Conservation (phyloP, 1,284 basidiomycete species). For the Calocybe gambosa region DNA sequence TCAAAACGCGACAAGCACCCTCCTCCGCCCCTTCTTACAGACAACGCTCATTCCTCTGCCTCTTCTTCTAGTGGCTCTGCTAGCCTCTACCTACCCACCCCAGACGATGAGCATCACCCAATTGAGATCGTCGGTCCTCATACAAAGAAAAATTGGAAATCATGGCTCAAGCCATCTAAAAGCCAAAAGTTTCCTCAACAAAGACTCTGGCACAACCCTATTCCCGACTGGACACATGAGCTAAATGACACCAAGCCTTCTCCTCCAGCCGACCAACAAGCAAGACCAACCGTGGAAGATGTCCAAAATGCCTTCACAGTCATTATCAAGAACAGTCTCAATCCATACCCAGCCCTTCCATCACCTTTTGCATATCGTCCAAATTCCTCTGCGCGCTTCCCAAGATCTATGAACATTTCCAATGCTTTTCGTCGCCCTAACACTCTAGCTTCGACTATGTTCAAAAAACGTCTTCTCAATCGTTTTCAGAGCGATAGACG, state of each 20-base stretch:
- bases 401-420: slow-evolving; percentile 52
- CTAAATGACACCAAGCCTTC: slow-evolving; percentile 19
- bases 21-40: slow-evolving; percentile 18
- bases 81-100: slow-evolving; percentile 51
- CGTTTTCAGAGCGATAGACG: slow-evolving; percentile 33
- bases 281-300: slow-evolving; percentile 11
- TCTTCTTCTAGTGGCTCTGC: slow-evolving; percentile 57
- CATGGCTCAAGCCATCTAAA: slow-evolving; percentile 42
- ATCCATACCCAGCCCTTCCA: slow-evolving; percentile 17
- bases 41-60: slow-evolving; percentile 42
- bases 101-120: slow-evolving; percentile 46
- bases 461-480: slow-evolving; percentile 44
- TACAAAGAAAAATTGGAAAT: slow-evolving; percentile 42
- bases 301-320: slow-evolving; percentile 15
- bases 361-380: slow-evolving; percentile 47
- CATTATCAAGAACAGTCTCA: slow-evolving; percentile 36
- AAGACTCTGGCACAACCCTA: slow-evolving; percentile 6
- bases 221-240: slow-evolving; percentile 13
- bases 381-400: slow-evolving; percentile 44
- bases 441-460: slow-evolving; percentile 40
- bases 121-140: slow-evolving; percentile 22
- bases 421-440: slow-evolving; percentile 32
- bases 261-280: slow-evolving; percentile 8
- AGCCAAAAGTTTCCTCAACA: slow-evolving; percentile 6
- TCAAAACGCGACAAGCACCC: slow-evolving; percentile 47